Conservation (phyloP, 306 rosid species). For the Ceratonia siliqua region DNA sequence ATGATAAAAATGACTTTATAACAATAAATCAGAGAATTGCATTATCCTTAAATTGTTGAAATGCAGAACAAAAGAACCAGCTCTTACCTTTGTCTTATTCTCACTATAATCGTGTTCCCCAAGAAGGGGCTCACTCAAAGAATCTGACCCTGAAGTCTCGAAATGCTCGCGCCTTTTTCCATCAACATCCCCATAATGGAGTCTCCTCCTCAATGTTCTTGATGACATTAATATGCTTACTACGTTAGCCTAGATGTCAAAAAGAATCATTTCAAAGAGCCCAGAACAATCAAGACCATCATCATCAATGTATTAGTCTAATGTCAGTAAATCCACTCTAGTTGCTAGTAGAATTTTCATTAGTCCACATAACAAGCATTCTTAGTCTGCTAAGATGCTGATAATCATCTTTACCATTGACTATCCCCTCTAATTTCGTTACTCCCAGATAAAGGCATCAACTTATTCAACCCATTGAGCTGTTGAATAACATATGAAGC, state of each 20-base stretch:
- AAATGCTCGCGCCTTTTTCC: conserved; percentile 62
- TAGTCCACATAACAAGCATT: conserved; percentile 13
- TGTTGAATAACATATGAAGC: conserved; percentile 4
- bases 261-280: background rate
- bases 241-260: conserved; percentile 43
- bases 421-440: background rate
- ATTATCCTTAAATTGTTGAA: background rate
- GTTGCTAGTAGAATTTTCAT: background rate
- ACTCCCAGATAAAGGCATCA: conserved; percentile 11
- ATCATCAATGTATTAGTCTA: conserved; percentile 18
- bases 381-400: background rate
- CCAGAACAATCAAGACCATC: conserved; percentile 23
- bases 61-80: background rate
- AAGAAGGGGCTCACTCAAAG: conserved; percentile 74
- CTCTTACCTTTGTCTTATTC: conserved; percentile 50
- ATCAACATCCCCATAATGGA: conserved; percentile 86
- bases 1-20: background rate
- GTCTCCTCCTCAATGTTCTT: conserved; percentile 81
- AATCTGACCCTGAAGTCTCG: conserved; percentile 58
- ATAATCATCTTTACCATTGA: background rate
- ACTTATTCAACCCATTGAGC: conserved; percentile 11
- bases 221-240: conserved; percentile 55
- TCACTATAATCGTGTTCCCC: conserved; percentile 47
- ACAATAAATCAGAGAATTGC: conserved; percentile 8
- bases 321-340: conserved; percentile 9